Evolutionary conservation across 1,139 yeast species (phyloP), one percentile per base, ranked within the genome.

Genomic region (Suhomyces ambrosiae): DNA sequence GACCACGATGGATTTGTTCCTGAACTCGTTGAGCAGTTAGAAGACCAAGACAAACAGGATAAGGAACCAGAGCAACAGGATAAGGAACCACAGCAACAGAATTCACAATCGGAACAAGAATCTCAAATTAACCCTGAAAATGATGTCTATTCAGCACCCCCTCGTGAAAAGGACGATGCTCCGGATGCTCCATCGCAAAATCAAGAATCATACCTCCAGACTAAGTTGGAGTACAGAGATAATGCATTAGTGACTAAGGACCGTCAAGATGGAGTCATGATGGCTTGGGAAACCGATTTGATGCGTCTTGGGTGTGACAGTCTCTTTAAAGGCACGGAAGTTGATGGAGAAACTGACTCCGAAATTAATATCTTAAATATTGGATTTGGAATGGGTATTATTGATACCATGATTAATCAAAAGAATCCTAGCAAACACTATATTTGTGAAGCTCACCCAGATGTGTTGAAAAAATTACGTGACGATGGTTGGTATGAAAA

Each of bases 301-400:
- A 90, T 90, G 97, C 68, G 73, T 42, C 69, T 82, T 15, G 95
- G 95, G 1, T 84, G 95, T 40, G 80, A 83, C 18, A 66, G 89
- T 0, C 58, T 89, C 12, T 80, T 83, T 58, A 65, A 68, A 36
- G 65, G 73, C 3, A 38, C 61, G 25, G 38, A 47, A 2, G 48
- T 47, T 23, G 60, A 52, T n/a, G 57, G 55, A 5, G 64, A 60
- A 33, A 44, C 48, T 10, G 76, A 71, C 24, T 54, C 65, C 1
- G 77, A 76, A 25, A 63, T 78, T 8, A 68, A 66, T 17, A 78
- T 90, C 2, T 66, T 90, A 33, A 90, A 90, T 53, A 86, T 90
- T 32, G 97, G 97, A 0, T 90, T 90, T 56, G 97, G 97, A 2
- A 87, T 90, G 96, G 97, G 97, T 2, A 89, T 90, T 37, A 89